Base-by-base conservation (phyloP, 495 filamentous ascomycete species). In the Venustampulla echinocandica region DNA sequence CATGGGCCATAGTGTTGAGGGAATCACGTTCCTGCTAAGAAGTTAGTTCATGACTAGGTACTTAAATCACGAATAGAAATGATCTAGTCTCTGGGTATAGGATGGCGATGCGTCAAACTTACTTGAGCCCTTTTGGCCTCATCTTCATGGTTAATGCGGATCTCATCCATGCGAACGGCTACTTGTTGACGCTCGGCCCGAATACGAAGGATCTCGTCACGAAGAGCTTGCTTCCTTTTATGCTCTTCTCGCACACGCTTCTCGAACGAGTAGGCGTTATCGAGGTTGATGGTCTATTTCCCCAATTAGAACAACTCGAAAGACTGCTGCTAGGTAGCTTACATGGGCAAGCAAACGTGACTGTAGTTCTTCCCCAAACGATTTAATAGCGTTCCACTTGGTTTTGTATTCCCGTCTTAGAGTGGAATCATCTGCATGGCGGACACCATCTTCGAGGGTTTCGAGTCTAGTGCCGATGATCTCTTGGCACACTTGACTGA, bases 401-500 rank as follows among this genome's bases (percentile, higher is more conserved):
- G 74, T 76, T 34, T 68, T 72, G 44, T 69, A 77, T 56, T 81
- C 78, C 3, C 73, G 68, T 47, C 62, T 66, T 20, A 57, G 53
- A 3, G 62, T 61, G 11, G 59, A 22, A 28, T 71, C 66, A 22
- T 71, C 64, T 25, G 63, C 66, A 5, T 61, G 56, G 19, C 50
- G 42, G 0, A 54, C 58, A 11, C 59, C 61, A 37, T 68, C 64
- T 36, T 69, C 62, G 4, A 74, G 50, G 21, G 59, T 74, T 43
- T 72, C 60, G 9, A 76, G 50, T 21, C 63, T 68, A 3, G 61
- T 72, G 27, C 76, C 76, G 21, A 84, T 63, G 1, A 81, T 75
- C 56, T 86, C 83, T 33, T 79, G 73, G 61, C 81, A 85, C 33
- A 86, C 71, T 59, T 85, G 80, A 38, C 74, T 69, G 9, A 86